Evolutionary conservation across 148 eudicot species (phyloP), one percentile per base, ranked within the genome.

Genomic region (Pouteria glomerata): DNA sequence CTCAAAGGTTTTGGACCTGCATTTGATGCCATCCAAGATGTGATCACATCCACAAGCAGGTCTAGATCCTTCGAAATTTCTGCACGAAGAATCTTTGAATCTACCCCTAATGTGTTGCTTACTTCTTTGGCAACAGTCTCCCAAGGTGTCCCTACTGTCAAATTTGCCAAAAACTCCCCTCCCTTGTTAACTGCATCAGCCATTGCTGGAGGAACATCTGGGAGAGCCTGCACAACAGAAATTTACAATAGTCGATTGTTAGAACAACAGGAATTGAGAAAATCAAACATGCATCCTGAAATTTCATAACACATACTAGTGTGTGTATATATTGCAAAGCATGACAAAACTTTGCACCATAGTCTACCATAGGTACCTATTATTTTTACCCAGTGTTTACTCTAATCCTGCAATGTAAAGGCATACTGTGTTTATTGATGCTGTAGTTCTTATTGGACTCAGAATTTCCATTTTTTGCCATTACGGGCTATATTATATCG

Each of bases 121-220:
- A 94, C 88, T 77, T 94, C 96, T 77, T 73, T 91, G 37, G 93
- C 89, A 64, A 90, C 87, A 0, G 86, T 77, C 77, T 94, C 98
- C 96, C 96, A 94, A 10, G 98, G 98, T 70, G 98, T 94, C 51
- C 97, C 97, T 30, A 78, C 87, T 42, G 88, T 79, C 76, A 94
- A 80, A 80, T 77, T 89, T 34, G 91, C 91, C 74, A 91, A 75
- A 63, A 94, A 71, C 80, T 89, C 96, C 70, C 96, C 85, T 62
- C 98, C 91, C 19, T 87, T 88, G 78, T 89, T 91, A 29, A 94
- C 98, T 55, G 96, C 97, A 84, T 94, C 93, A 18, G 86, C 87
- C 93, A 94, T 88, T 71, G 83, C 96, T 34, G 97, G 98, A 24
- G 98, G 96, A 63, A 94, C 98, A 75, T 94, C 93, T 12, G 97